These are phyloP conservation scores for Seiridium unicorne DNA, from an alignment of 2,329 filamentous ascomycete species.

Conservation along the genomic window DNA sequence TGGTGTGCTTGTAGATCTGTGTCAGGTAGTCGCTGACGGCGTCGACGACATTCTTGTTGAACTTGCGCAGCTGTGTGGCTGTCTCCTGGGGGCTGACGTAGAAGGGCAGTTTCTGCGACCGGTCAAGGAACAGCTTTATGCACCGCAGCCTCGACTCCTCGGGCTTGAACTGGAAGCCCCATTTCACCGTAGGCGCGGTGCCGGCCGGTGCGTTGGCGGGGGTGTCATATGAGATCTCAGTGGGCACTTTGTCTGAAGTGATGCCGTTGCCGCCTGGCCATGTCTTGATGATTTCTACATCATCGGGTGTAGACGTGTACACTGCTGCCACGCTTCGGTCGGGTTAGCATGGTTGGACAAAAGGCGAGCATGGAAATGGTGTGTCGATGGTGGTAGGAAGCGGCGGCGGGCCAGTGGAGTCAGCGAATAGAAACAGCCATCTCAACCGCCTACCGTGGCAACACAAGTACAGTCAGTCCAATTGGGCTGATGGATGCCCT, in stretches of 20 bases:
- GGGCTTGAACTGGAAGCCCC: slow-evolving; percentile 81
- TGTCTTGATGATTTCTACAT: slow-evolving; percentile 79
- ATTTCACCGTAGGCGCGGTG: slow-evolving; percentile 58
- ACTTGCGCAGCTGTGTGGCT: slow-evolving; percentile 70
- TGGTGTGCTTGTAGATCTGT: slow-evolving; percentile 73
- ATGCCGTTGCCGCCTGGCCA: slow-evolving; percentile 84
- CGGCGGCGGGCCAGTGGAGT: neutral
- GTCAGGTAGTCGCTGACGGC: slow-evolving; percentile 78
- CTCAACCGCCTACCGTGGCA: too few species aligned
- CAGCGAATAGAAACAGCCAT: neutral
- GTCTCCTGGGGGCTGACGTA: slow-evolving; percentile 79
- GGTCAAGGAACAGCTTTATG: slow-evolving; percentile 82
- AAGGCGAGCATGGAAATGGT: too few species aligned
- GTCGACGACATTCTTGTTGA: slow-evolving; percentile 75
- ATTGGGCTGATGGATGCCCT: neutral
- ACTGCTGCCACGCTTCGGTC: slow-evolving; percentile 62
- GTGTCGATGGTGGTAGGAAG: too few species aligned
- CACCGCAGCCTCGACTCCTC: slow-evolving; percentile 75
- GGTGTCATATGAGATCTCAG: slow-evolving; percentile 67
- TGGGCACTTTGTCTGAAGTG: slow-evolving; percentile 85
- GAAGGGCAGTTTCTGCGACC: slow-evolving; percentile 76
- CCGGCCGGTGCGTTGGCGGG: slow-evolving; percentile 34
- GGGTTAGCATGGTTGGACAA: slow-evolving; percentile 2
- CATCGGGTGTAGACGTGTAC: slow-evolving; percentile 74
- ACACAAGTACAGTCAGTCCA: too few species aligned